A percentile compares a stretch with the other conserved stretches of the same genome.
Evolutionary conservation across 768 basidiomycete species (phyloP).

Genomic region (Phlegmacium glaucopus): DNA sequence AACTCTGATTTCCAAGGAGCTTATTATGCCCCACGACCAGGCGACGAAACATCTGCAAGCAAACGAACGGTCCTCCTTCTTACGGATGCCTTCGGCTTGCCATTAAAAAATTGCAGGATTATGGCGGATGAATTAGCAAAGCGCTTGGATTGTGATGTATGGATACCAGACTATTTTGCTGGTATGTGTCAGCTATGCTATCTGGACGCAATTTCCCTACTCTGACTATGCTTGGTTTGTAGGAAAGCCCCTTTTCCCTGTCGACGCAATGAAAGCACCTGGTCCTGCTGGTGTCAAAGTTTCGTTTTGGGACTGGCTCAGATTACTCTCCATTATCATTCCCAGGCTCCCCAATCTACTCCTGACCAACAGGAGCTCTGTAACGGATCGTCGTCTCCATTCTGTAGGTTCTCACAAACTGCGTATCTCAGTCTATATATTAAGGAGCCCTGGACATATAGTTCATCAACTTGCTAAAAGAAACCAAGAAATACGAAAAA

Average conservation of each 20-base stretch:
- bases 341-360: constrained; percentile 27
- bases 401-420: no score
- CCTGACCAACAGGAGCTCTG: constrained; percentile 29
- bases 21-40: constrained; percentile 34
- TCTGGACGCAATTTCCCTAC: not conserved
- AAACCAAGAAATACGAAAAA: constrained; percentile 38
- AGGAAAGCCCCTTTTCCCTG: constrained; percentile 29
- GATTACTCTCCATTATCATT: constrained; percentile 17
- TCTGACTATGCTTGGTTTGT: not conserved
- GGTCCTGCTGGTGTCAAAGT: constrained; percentile 31
- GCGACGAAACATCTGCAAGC: constrained; percentile 20
- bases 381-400: constrained; percentile 27
- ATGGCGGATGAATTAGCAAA: constrained; percentile 53
- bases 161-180: constrained; percentile 59
- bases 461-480: constrained; percentile 35
- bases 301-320: constrained; percentile 24
- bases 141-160: constrained; percentile 53
- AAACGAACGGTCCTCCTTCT: constrained; percentile 47
- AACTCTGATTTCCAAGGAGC: constrained; percentile 33
- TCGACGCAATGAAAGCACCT: constrained; percentile 23
- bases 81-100: constrained; percentile 56
- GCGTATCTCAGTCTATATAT: no score
- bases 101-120: constrained; percentile 50
- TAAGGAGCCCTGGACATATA: constrained; percentile 14
- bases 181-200: constrained; percentile 29